phyloP scores from a whole-genome alignment of 495 filamentous ascomycete genomes.

The Xylaria venustula region DNA sequence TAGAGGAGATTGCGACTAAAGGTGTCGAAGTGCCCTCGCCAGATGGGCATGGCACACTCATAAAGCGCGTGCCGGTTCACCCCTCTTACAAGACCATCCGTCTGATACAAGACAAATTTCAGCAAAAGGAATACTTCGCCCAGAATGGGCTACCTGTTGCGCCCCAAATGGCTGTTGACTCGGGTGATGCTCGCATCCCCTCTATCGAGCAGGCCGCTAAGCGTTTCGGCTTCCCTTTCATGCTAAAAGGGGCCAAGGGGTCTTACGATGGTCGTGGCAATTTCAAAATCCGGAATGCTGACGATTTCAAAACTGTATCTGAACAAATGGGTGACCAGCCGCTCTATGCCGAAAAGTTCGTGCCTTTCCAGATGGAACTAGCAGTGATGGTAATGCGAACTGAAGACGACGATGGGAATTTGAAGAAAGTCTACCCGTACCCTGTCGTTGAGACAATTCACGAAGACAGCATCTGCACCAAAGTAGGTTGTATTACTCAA shows the following conservation, averaged over 20 bases:
- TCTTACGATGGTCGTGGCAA: constrained; percentile 96
- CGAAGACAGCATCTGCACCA: constrained; percentile 93
- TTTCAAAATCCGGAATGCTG: constrained; percentile 65
- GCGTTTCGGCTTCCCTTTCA: constrained; percentile 79
- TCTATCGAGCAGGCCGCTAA: constrained; percentile 64
- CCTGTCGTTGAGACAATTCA: constrained; percentile 93
- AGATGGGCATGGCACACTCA: constrained; percentile 35
- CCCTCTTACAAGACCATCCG: constrained; percentile 87
- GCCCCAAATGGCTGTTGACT: constrained; percentile 59
- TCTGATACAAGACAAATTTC: constrained; percentile 93
- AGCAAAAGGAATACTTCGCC: constrained; percentile 81
- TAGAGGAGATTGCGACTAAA: constrained; percentile 72
- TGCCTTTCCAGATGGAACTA: constrained; percentile 79
- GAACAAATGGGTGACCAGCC: constrained; percentile 66
- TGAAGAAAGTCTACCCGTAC: constrained; percentile 63
- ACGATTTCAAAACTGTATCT: constrained; percentile 68
- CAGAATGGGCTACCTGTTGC: constrained; percentile 68
- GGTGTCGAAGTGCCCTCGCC: constrained; percentile 49
- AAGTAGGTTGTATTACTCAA: constrained; percentile 63
- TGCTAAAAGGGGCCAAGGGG: constrained; percentile 91
- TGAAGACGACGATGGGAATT: constrained; percentile 60
- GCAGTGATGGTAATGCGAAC: constrained; percentile 95
- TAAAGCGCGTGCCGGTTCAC: constrained; percentile 61
- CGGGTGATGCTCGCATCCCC: constrained; percentile 46
- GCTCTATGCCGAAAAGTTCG: constrained; percentile 91